Evolutionary conservation across 2,329 filamentous ascomycete species (phyloP).

Genomic region (Cladobotryum mycophilum): DNA sequence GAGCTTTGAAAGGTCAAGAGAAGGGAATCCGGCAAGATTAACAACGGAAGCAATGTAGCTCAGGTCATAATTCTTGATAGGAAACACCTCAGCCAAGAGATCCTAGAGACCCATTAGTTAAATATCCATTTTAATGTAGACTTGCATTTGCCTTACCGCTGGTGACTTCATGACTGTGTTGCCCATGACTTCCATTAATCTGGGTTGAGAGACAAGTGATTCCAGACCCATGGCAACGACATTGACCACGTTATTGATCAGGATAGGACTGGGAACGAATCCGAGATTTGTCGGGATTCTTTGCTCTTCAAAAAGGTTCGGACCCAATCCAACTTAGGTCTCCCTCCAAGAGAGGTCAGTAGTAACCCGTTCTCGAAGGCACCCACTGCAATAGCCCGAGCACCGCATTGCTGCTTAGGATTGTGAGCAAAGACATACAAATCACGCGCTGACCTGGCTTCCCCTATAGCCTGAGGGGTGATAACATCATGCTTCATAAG

Average conservation of each 20-base stretch:
- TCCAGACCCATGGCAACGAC: background rate
- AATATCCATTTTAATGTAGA: too few relatives aligned
- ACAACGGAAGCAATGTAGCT: too few relatives aligned
- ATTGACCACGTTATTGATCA: background rate
- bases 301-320: slow-evolving; percentile 1
- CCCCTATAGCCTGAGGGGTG: slow-evolving; percentile 1
- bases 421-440: slow-evolving; percentile 6
- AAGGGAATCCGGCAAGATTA: too few relatives aligned
- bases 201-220: too few relatives aligned
- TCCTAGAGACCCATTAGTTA: too few relatives aligned
- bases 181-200: too few relatives aligned
- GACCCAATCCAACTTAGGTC: background rate
- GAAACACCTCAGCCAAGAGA: too few relatives aligned
- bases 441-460: slow-evolving; percentile 1
- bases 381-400: background rate
- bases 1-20: too few relatives aligned
- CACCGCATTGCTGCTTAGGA: slow-evolving; percentile 2
- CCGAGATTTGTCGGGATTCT: slow-evolving; percentile 6
- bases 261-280: background rate
- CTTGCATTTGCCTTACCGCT: too few relatives aligned
- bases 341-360: background rate
- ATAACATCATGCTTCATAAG: background rate
- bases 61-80: too few relatives aligned
- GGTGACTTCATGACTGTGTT: too few relatives aligned
- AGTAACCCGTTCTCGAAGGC: slow-evolving; percentile 4